Evolutionary conservation across 1,284 basidiomycete species (phyloP), one percentile per base, ranked within the genome.

Genomic region (Mycosarcoma maydis): DNA sequence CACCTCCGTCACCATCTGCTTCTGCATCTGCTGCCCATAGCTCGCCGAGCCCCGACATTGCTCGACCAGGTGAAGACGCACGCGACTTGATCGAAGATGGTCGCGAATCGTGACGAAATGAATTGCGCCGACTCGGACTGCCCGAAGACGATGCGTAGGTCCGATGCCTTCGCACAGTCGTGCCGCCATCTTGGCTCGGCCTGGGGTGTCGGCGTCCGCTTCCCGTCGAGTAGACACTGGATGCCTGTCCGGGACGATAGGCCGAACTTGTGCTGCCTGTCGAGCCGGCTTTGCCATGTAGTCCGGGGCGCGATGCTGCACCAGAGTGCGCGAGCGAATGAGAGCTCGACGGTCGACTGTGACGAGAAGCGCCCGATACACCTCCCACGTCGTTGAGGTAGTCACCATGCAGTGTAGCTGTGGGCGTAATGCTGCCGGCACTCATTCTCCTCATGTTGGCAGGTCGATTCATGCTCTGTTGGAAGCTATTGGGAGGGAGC

Each of bases 351-450:
- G 73, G 73, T 13, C 75, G 47, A 43, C 73, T 73, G 10, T 56
- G 65, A 2, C 74, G 54, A 8, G 58, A 43, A n/a, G 58, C 24
- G 11, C 43, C 48, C 20, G 34, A 26, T 22, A 46, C 51, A 16
- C 36, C 46, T 37, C 45, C 52, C 45, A 61, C 14, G 0, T 64
- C 60, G 41, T 40, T 51, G 26, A 60, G n/a, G 11, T 60, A 42
- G 19, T 68, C 76, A 46, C 61, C 68, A 27, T 65, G 71, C 38
- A 69, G 23, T 0, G 74, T 75, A 2, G 47, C 75, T 3, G 76
- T 78, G 2, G 76, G 76, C 13, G 76, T 78, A 38, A 78, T 78
- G 54, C 76, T 78, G 14, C 75, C 76, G 13, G 76, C 76, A 22
- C 75, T 76, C 62, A 64, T 62, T 29, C 76, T 46, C 7, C 76